Evolutionary conservation across 2,329 filamentous ascomycete genomes (phyloP).

Genomic region (Aspergillus sp.): DNA sequence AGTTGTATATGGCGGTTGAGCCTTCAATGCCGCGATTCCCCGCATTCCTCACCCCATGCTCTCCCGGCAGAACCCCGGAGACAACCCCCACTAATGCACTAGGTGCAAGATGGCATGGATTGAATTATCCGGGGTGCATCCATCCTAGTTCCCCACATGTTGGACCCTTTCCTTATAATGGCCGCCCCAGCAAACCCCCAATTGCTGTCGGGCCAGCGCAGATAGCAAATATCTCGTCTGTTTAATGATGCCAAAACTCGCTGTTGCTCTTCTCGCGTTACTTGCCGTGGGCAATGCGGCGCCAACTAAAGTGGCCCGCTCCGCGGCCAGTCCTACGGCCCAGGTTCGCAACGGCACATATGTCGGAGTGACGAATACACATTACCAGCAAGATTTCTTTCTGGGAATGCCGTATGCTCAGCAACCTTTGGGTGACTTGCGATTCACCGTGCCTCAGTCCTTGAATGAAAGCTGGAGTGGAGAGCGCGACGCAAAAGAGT

Average conservation of each 20-base stretch:
- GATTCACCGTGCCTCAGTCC: conserved; percentile 55
- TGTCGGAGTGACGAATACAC: conserved; percentile 42
- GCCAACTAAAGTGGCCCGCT: conserved; percentile 25
- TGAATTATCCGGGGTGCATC: neutral
- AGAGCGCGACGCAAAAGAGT: conserved; percentile 46
- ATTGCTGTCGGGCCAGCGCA: neutral
- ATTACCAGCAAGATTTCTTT: conserved; percentile 55
- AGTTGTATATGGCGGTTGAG: neutral
- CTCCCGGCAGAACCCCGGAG: neutral
- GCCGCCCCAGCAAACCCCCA: neutral
- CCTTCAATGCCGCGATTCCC: neutral
- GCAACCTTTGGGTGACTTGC: conserved; percentile 54
- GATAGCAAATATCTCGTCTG: neutral
- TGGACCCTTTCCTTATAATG: conserved; percentile 4
- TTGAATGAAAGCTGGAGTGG: conserved; percentile 52
- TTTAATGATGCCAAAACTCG: conserved; percentile 3
- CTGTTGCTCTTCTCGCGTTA: conserved; percentile 2
- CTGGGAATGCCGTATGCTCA: conserved; percentile 61
- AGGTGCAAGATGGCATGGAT: neutral
- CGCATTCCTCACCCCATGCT: neutral
- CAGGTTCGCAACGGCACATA: conserved; percentile 53
- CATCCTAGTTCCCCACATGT: neutral
- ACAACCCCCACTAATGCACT: neutral
- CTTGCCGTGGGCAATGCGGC: conserved; percentile 18
- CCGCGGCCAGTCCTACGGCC: conserved; percentile 34